Evolutionary conservation across 768 basidiomycete genomes (phyloP), one percentile per base, ranked within the genome.

Genomic region (Macrolepiota dolichaula): DNA sequence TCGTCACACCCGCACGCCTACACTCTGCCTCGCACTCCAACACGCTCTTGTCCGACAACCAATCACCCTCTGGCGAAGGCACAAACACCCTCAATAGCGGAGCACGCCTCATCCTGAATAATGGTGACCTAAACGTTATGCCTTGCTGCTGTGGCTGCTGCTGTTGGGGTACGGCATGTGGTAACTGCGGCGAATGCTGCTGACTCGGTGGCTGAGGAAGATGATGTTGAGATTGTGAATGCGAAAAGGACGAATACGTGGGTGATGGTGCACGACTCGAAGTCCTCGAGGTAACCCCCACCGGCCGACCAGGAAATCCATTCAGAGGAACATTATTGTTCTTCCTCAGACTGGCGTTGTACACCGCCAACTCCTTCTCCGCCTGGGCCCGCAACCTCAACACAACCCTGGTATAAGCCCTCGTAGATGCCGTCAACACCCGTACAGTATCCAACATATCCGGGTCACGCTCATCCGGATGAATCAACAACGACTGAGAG

Each of bases 41-140:
- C 19, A 95, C 86, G 61, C 90, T 88, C 65, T 83, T 79, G 71
- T 94, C 92, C 10, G 88, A 88, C 50, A 95, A 75, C 92, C 92
- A 95, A 64, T 89, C 87, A 6, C 92, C 92, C 56, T 92, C 91
- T 0, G 89, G 89, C 9, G 89, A 91, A 19, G 92, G 93, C 3
- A 95, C 89, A 67, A 93, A 94, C 37, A 92, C 89, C 22, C 90
- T 77, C 63, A 94, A 68, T 19, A 94, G 75, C 24, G 91, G 91
- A 2, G 93, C 92, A 13, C 91, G 86, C 15, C 86, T 81, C 9
- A 80, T 70, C 32, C 85, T 79, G 78, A 86, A 88, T 55, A 94
- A 76, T 6, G 92, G 89, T 0, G 89, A 92, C 46, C 77, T 81
- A 78, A 89, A 91, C 24, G 70, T 68, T 13, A 72, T 62, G 25